phyloP scores from a whole-genome alignment of 2,329 filamentous ascomycete genomes.

The Calonectria ilicicola region DNA sequence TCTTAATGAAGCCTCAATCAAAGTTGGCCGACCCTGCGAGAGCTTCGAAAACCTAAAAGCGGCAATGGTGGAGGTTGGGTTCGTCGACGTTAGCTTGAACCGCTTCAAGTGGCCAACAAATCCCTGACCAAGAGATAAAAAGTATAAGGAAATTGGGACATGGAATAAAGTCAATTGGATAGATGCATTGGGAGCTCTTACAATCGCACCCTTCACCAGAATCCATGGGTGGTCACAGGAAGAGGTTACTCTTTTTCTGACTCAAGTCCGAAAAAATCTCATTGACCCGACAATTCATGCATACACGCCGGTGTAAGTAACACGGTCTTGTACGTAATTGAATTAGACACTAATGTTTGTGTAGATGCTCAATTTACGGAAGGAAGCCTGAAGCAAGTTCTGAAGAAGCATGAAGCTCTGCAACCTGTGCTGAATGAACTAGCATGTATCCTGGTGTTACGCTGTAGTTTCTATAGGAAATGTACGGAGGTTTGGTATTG shows the following conservation, averaged over 20 bases:
- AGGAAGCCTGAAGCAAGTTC: neutral
- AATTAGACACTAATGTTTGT: neutral
- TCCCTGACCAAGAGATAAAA: conserved; percentile 61
- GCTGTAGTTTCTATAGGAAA: too few species aligned
- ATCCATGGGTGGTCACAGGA: conserved; percentile 36
- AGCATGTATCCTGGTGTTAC: too few species aligned
- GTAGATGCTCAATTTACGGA: neutral
- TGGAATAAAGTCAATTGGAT: conserved; percentile 41
- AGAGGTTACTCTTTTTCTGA: conserved; percentile 35
- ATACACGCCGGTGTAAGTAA: conserved; percentile 38
- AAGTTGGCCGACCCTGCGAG: conserved; percentile 43
- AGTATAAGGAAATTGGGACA: conserved; percentile 61
- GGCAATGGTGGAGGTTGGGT: conserved; percentile 61
- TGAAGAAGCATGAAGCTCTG: neutral
- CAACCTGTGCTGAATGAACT: too few species aligned
- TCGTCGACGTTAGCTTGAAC: conserved; percentile 60
- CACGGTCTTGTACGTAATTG: fast-evolving
- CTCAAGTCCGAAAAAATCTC: conserved; percentile 37
- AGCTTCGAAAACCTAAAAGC: conserved; percentile 35
- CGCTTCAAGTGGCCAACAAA: conserved; percentile 62
- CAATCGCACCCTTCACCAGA: conserved; percentile 45
- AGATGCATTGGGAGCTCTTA: conserved; percentile 43
- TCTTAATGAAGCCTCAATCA: conserved; percentile 42
- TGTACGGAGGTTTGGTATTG: too few species aligned
- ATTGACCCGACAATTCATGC: conserved; percentile 38